Evolutionary conservation across 2,329 filamentous ascomycete species (phyloP), one percentile per base, ranked within the genome.

Genomic region (Beauveria sp.): DNA sequence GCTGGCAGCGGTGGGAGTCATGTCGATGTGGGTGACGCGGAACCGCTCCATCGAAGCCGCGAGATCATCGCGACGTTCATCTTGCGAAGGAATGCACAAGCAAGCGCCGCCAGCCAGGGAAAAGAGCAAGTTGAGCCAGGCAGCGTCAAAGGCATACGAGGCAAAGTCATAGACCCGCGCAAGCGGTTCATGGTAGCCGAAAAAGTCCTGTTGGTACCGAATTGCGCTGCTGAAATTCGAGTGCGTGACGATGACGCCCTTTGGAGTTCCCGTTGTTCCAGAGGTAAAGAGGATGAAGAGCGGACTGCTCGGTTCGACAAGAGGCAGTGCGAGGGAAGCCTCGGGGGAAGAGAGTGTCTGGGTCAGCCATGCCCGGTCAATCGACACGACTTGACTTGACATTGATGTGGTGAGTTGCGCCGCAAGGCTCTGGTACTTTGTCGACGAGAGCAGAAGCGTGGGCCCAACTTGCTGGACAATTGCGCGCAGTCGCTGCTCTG

Each of bases 241-340:
- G 57, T 69, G 67, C 10, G 65, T 64, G 16, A 71, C 65, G 26
- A 80, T 72, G n/a, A 81, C 77, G 42, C 80, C 80, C 69, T 83
- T 83, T 2, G 80, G 80, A 40, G 71, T 70, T 4, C 80, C 80
- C 0, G 80, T 82, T 22, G 76, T 80, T 18, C 80, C 80, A 18
- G 79, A 82, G n/a, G 80, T 82, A 65, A 82, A 83, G 67, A 81
- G 78, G 64, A 81, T 77, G 31, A 69, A 70, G 8, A 60, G 50
- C 0, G 62, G 40, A 34, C 60, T 43, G 18, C 31, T 40, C 4
- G 62, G 31, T 0, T 51, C 12, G 24, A 50, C 56, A 20, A 54
- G 26, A 14, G 20, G 62, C 62, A 56, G 34, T 1, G 22, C 8
- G n/a, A 24, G 14, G 3, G 9, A 8, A 14, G 7, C 1, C 22